phyloP scores from a whole-genome alignment of 768 basidiomycete species.

The Sporobolomyces roseus region DNA sequence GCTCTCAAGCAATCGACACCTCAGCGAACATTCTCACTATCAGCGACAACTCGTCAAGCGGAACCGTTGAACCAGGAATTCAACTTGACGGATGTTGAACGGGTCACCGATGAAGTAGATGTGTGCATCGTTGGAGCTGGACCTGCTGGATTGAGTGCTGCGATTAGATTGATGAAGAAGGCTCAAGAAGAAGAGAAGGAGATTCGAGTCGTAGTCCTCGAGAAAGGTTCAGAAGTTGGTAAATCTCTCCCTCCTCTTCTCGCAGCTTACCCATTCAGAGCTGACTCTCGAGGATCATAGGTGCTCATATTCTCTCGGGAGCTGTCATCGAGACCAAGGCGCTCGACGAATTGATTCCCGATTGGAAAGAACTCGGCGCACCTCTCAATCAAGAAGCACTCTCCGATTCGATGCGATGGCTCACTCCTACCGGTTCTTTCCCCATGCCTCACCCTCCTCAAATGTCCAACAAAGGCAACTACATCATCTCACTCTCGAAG shows the following conservation, averaged over 20 bases:
- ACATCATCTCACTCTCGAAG: constrained; percentile 80
- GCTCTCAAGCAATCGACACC: background rate
- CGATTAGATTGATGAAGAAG: constrained; percentile 89
- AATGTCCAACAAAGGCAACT: constrained; percentile 93
- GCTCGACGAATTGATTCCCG: constrained; percentile 81
- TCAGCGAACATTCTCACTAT: background rate
- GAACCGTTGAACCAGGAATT: constrained; percentile 30
- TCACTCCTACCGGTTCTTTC: constrained; percentile 65
- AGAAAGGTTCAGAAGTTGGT: constrained; percentile 93
- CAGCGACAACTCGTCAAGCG: background rate
- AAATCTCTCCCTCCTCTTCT: constrained; percentile 47
- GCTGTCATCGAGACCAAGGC: constrained; percentile 91
- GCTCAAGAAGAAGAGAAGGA: constrained; percentile 71
- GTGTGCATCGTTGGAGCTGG: constrained; percentile 96
- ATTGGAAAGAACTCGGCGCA: constrained; percentile 69
- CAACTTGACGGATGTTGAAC: constrained; percentile 57
- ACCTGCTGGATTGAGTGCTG: constrained; percentile 92
- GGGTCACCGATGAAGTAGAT: constrained; percentile 86
- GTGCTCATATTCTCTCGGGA: constrained; percentile 90
- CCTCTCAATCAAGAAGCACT: constrained; percentile 77
- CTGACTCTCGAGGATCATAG: constrained; percentile 51
- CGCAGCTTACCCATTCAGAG: background rate
- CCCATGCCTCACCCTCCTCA: constrained; percentile 95
- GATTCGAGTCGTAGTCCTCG: constrained; percentile 84
- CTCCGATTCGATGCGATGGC: constrained; percentile 75